Percentiles rank a stretch among this genome's conserved stretches.
phyloP scores from a whole-genome alignment of 768 basidiomycete genomes.

The Myochromella boudieri region DNA sequence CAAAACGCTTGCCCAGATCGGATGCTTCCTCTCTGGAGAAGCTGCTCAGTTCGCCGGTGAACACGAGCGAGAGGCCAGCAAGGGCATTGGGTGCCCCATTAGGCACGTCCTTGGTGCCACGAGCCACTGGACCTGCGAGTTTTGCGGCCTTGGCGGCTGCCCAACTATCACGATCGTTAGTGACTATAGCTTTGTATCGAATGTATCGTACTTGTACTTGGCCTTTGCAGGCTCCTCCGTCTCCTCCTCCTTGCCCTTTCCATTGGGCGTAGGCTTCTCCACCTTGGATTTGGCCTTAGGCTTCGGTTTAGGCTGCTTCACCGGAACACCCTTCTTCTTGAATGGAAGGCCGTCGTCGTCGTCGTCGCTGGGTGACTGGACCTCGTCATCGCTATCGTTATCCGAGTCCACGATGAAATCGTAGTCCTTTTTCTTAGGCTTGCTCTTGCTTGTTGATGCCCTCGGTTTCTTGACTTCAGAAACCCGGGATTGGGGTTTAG shows the following conservation, averaged over 20 bases:
- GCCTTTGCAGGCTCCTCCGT: constrained; percentile 17
- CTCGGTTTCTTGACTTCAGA: constrained; percentile 11
- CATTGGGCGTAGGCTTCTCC: constrained; percentile 3
- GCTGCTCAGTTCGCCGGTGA: constrained; percentile 89
- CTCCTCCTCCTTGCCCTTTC: constrained; percentile 14
- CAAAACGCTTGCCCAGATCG: constrained; percentile 90
- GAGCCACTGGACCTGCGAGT: constrained; percentile 58
- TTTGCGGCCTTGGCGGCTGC: constrained; percentile 57
- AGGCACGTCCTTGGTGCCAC: constrained; percentile 71
- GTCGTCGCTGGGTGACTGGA: constrained; percentile 18
- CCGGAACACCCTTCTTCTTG: neutral
- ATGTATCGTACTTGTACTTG: constrained; percentile 22
- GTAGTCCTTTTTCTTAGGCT: constrained; percentile 25
- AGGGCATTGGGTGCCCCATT: constrained; percentile 75
- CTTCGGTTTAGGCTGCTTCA: constrained; percentile 13
- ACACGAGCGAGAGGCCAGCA: constrained; percentile 87
- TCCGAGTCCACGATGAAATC: constrained; percentile 23
- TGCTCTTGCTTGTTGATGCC: constrained; percentile 20
- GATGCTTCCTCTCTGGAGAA: constrained; percentile 85
- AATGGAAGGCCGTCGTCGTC: constrained; percentile 20
- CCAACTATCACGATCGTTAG: constrained; percentile 30
- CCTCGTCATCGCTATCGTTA: constrained; percentile 11
- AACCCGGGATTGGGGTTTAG: constrained; percentile 25
- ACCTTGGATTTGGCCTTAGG: constrained; percentile 17
- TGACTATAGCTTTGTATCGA: neutral